A percentile compares a stretch with the other conserved stretches of the same genome.
phyloP scores from a whole-genome alignment of 176 grass and related monocot genomes.

The Cocos nucifera region DNA sequence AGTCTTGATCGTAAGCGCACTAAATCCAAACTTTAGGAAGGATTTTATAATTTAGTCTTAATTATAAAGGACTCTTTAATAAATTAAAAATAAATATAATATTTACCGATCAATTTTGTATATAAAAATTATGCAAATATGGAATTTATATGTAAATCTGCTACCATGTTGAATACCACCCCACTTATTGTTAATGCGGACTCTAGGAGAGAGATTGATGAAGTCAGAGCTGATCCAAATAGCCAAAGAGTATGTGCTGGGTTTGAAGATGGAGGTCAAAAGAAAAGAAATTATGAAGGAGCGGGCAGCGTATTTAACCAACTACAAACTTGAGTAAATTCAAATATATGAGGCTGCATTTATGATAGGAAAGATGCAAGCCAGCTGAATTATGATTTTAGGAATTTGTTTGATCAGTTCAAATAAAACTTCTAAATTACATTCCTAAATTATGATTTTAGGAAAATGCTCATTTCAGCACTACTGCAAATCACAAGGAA shows the following conservation, averaged over 20 bases:
- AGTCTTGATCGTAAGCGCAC: no score
- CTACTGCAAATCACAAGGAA: no score
- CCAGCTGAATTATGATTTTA: conserved; percentile 75
- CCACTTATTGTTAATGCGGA: conserved; percentile 84
- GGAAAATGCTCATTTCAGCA: no score
- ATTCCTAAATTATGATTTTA: no score
- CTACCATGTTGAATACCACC: conserved; percentile 53
- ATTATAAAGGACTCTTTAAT: no score
- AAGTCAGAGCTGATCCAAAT: conserved; percentile 92
- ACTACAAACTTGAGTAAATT: conserved; percentile 74
- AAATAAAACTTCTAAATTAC: no score
- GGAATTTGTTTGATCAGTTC: conserved; percentile 48
- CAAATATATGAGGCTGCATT: conserved; percentile 32
- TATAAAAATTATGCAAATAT: no score
- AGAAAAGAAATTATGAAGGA: conserved; percentile 78
- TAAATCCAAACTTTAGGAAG: no score
- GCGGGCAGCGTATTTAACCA: conserved; percentile 65
- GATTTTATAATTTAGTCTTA: no score
- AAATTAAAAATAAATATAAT: no score
- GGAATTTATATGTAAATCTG: no score
- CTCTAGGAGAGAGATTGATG: conserved; percentile 83
- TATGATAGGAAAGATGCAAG: conserved; percentile 23
- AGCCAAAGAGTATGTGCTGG: conserved; percentile 73
- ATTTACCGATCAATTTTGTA: no score
- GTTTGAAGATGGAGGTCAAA: conserved; percentile 79